A percentile compares a stretch with the other conserved stretches of the same genome.
Evolutionary conservation across 2,329 filamentous ascomycete genomes (phyloP).

Genomic region (Canariomyces notabilis): DNA sequence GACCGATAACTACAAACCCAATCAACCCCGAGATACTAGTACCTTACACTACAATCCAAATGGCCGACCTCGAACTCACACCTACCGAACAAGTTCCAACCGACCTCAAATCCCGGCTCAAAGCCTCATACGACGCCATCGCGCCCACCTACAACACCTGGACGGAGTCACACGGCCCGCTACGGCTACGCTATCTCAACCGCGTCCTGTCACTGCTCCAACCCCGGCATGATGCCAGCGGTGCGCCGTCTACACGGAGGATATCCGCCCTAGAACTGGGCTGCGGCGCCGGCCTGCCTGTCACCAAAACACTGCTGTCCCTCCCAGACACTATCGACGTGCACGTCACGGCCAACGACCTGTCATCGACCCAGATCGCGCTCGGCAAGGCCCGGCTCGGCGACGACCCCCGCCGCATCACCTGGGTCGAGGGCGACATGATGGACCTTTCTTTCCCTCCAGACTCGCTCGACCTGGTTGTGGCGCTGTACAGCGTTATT

Average conservation of each 20-base stretch:
- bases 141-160: slow-evolving; percentile 37
- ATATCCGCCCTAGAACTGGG: slow-evolving; percentile 37
- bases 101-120: slow-evolving; percentile 36
- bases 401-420: slow-evolving; percentile 18
- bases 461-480: slow-evolving; percentile 41
- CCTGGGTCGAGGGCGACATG: slow-evolving; percentile 37
- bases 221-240: slow-evolving; percentile 3
- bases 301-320: slow-evolving; percentile 32
- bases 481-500: slow-evolving; percentile 51
- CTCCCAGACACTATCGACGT: slow-evolving; percentile 13
- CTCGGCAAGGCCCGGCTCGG: slow-evolving; percentile 29
- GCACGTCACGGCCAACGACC: slow-evolving; percentile 37
- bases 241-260: background rate
- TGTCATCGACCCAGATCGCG: slow-evolving; percentile 36
- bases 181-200: slow-evolving; percentile 33
- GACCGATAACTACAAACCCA: too few species aligned
- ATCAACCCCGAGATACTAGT: too few species aligned
- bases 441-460: slow-evolving; percentile 30
- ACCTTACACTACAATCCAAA: background rate
- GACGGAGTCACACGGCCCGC: slow-evolving; percentile 30
- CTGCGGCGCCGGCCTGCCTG: slow-evolving; percentile 37
- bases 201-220: slow-evolving; percentile 28
- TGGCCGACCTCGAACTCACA: too few species aligned
- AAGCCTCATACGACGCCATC: slow-evolving; percentile 37
- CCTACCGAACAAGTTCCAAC: too few species aligned